phyloP scores from a whole-genome alignment of 495 filamentous ascomycete genomes.

The Neurospora sp. region DNA sequence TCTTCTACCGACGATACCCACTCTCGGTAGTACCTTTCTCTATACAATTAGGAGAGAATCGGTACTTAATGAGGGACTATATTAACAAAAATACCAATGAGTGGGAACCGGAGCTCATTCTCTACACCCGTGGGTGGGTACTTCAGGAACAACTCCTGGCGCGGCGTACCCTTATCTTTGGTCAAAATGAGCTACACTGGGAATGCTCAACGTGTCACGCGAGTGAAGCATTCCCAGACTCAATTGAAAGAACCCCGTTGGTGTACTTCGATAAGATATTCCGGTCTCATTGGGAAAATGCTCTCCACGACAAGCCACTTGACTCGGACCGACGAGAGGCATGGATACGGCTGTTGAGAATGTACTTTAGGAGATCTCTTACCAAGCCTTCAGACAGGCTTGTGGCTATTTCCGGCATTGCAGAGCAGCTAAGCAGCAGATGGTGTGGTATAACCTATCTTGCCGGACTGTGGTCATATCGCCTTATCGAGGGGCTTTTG shows the following conservation, averaged over 20 bases:
- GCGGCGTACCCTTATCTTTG: constrained; percentile 14
- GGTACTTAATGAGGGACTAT: too few relatives aligned
- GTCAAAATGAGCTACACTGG: constrained; percentile 16
- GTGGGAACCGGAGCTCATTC: not conserved
- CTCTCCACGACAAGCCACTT: not conserved
- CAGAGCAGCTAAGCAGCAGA: not conserved
- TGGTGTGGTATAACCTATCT: not conserved
- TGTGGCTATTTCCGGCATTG: not conserved
- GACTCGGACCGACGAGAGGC: not conserved
- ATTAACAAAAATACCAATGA: too few relatives aligned
- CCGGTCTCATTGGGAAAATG: not conserved
- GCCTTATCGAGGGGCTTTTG: not conserved
- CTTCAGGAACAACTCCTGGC: constrained; percentile 22
- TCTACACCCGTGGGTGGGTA: constrained; percentile 18
- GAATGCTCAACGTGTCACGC: constrained; percentile 10
- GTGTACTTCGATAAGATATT: not conserved
- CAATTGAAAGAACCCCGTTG: not conserved
- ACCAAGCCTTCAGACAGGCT: not conserved
- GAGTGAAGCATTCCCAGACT: not conserved
- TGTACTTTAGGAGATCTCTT: not conserved
- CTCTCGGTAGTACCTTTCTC: not conserved
- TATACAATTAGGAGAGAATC: not conserved
- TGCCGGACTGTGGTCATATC: not conserved
- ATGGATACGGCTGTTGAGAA: not conserved
- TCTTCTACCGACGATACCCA: not conserved